Conservation (phyloP, 257 asterid genomes). For the Fraxinus anomala region DNA sequence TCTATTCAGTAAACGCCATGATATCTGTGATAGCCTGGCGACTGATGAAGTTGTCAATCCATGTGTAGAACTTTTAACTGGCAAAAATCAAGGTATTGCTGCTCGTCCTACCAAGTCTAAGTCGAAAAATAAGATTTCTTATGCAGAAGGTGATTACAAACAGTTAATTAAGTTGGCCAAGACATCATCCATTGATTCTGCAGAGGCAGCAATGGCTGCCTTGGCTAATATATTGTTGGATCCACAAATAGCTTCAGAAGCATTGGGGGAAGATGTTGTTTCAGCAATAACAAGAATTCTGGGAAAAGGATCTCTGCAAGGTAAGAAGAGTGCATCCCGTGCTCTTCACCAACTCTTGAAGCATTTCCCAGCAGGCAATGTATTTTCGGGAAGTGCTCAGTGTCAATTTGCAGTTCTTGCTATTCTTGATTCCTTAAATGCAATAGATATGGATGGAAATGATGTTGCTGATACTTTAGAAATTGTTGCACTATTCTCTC, state of each 20-base stretch:
- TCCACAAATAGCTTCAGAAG: constrained; percentile 74
- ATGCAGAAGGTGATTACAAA: constrained; percentile 70
- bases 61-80: constrained; percentile 63
- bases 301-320: constrained; percentile 73
- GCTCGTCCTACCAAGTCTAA: constrained; percentile 61
- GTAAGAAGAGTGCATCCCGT: constrained; percentile 70
- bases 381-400: constrained; percentile 60
- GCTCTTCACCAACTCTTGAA: constrained; percentile 75
- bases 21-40: constrained; percentile 66
- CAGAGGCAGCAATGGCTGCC: constrained; percentile 79
- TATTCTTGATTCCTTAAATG: constrained; percentile 64
- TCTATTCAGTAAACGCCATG: constrained; percentile 58
- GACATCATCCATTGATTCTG: constrained; percentile 69
- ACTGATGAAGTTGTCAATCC: constrained; percentile 67
- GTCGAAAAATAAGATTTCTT: constrained; percentile 46
- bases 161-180: constrained; percentile 68
- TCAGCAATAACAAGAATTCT: constrained; percentile 69
- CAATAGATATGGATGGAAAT: constrained; percentile 57
- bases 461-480: constrained; percentile 65
- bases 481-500: constrained; percentile 53
- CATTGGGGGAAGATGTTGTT: constrained; percentile 76
- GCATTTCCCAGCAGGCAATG: constrained; percentile 68
- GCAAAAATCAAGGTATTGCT: constrained; percentile 59
- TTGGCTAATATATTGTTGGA: constrained; percentile 68
- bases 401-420: constrained; percentile 70